A percentile compares a stretch with the other conserved stretches of the same genome.
These are phyloP conservation scores for Maudiozyma bulderi DNA, from an alignment of 805 yeast species.

Conservation along the genomic window DNA sequence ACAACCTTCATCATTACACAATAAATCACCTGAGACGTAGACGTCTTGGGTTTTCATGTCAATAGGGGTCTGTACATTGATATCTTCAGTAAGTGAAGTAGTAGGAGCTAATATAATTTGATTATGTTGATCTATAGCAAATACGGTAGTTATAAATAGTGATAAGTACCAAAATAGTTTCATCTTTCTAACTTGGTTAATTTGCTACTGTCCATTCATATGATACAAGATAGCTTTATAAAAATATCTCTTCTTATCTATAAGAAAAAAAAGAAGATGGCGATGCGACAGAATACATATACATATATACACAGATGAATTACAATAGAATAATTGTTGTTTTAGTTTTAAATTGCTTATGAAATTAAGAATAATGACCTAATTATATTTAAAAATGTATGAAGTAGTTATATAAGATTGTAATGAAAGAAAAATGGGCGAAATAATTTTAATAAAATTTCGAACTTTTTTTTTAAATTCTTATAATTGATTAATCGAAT, in stretches of 20 bases:
- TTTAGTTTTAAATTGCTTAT: neutral
- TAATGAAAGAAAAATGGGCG: neutral
- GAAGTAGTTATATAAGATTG: neutral
- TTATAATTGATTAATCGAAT: constrained; percentile 73
- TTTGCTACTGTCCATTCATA: neutral
- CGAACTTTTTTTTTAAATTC: neutral
- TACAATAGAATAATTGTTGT: neutral
- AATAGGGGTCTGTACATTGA: neutral
- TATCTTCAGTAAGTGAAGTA: neutral
- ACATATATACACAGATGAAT: neutral
- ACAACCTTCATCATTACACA: constrained; percentile 34
- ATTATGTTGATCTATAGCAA: neutral
- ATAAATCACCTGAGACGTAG: neutral
- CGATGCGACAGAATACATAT: neutral
- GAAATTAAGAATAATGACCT: neutral
- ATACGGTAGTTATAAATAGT: neutral
- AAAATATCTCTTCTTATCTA: too few relatives aligned
- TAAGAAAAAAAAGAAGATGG: too few relatives aligned
- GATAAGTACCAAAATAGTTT: neutral
- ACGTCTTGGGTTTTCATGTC: neutral
- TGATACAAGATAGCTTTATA: too few relatives aligned
- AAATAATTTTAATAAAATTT: neutral
- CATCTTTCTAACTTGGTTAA: too few relatives aligned
- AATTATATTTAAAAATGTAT: neutral
- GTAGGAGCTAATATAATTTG: neutral